Conservation (phyloP, 352 stramenopile genomes). For the Phytophthora pinifolia region DNA sequence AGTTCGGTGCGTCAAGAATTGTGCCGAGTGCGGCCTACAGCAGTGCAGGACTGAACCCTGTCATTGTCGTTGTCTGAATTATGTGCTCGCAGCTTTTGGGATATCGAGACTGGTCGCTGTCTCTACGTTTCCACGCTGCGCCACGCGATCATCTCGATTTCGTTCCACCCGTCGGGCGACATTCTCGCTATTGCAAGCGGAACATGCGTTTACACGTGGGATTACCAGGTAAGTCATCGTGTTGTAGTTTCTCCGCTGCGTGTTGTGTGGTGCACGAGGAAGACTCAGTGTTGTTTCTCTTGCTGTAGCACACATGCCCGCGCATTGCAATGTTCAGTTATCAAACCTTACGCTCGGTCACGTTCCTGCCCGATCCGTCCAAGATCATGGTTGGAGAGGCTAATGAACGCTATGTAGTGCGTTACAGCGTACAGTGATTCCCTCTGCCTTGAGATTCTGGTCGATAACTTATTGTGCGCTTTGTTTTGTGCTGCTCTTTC, state of each 20-base stretch:
- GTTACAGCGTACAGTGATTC: conserved; percentile 5
- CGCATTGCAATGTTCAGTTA: conserved; percentile 90
- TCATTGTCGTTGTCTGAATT: background rate
- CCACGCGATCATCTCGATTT: conserved; percentile 96
- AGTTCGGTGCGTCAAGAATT: conserved; percentile 64
- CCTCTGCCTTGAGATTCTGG: background rate
- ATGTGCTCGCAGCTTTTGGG: conserved; percentile 89
- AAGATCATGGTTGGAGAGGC: conserved; percentile 95
- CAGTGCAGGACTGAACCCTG: background rate
- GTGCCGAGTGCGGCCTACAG: background rate
- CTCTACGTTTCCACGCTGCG: conserved; percentile 94
- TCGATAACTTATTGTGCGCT: conserved; percentile 3
- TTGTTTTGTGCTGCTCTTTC: background rate
- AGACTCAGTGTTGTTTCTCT: conserved; percentile 3
- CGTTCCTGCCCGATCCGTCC: conserved; percentile 89
- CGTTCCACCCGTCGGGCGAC: conserved; percentile 94
- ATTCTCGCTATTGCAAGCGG: conserved; percentile 95
- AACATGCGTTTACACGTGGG: conserved; percentile 95
- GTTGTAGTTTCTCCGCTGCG: conserved; percentile 18
- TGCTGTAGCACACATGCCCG: conserved; percentile 66
- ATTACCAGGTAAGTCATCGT: conserved; percentile 83
- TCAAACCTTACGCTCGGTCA: conserved; percentile 92
- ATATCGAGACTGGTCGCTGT: conserved; percentile 89
- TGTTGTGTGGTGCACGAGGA: background rate
- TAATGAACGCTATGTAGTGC: conserved; percentile 88